Conservation (phyloP, 75 land plant genomes). For the Isoetes taiwanensis region DNA sequence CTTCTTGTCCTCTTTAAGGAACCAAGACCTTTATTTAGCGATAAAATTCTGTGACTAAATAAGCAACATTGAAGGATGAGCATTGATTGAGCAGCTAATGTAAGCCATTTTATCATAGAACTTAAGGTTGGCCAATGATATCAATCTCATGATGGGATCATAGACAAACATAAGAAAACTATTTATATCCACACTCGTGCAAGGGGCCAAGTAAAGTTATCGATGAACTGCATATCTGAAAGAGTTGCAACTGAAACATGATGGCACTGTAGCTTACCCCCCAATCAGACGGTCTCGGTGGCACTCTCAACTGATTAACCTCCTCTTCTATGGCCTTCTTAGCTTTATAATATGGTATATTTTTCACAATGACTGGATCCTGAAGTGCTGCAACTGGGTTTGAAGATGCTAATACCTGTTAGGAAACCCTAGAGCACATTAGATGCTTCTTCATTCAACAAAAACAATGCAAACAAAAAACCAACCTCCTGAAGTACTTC, state of each 20-base stretch:
- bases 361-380: slow-evolving; percentile 66
- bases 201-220: background rate
- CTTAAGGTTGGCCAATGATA: too few relatives aligned
- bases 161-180: too few relatives aligned
- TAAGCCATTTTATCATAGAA: too few relatives aligned
- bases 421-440: background rate
- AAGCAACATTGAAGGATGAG: too few relatives aligned
- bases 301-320: slow-evolving; percentile 59
- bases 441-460: background rate
- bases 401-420: slow-evolving; percentile 49
- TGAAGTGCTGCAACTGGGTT: slow-evolving; percentile 65
- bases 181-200: background rate
- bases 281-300: slow-evolving; percentile 79
- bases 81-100: too few relatives aligned
- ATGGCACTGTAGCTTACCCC: slow-evolving; percentile 64
- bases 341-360: slow-evolving; percentile 77
- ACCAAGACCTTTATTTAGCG: too few relatives aligned
- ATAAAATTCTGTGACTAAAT: too few relatives aligned
- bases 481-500: slow-evolving; percentile 80
- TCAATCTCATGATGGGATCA: too few relatives aligned
- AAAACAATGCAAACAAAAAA: background rate
- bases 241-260: too few relatives aligned
- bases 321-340: slow-evolving; percentile 55
- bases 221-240: too few relatives aligned
- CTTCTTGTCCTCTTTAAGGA: too few relatives aligned